A percentile compares a stretch with the other conserved stretches of the same genome.
phyloP scores from a whole-genome alignment of 2,329 filamentous ascomycete species.

The Cladophialophora psammophila region DNA sequence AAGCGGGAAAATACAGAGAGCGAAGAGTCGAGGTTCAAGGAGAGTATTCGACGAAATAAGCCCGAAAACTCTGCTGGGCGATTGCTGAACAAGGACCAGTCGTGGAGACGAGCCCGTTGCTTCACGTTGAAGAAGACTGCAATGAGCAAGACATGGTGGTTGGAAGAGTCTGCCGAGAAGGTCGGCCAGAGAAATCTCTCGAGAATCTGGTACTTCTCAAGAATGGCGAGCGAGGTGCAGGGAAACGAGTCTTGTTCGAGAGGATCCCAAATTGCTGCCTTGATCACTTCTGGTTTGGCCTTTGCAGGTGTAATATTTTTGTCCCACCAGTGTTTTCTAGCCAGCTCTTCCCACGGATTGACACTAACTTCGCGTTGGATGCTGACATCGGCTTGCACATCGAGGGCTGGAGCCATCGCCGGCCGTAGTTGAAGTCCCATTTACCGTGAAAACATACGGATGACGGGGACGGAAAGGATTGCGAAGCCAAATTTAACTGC shows the following conservation, averaged over 20 bases:
- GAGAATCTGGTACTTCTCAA: slow-evolving; percentile 89
- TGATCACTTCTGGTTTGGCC: slow-evolving; percentile 84
- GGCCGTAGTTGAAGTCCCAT: slow-evolving; percentile 49
- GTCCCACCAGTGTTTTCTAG: slow-evolving; percentile 85
- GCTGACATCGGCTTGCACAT: slow-evolving; percentile 46
- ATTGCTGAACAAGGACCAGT: slow-evolving; percentile 82
- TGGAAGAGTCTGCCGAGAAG: slow-evolving; percentile 85
- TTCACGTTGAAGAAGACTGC: slow-evolving; percentile 88
- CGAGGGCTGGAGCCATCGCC: slow-evolving; percentile 65
- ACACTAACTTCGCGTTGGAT: slow-evolving; percentile 35
- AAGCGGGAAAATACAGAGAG: slow-evolving; percentile 73
- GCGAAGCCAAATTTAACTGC: slow-evolving; percentile 12
- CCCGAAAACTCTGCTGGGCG: slow-evolving; percentile 82
- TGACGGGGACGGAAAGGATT: slow-evolving; percentile 1
- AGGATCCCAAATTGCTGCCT: slow-evolving; percentile 86
- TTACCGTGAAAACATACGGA: neutral
- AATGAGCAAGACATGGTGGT: slow-evolving; percentile 88
- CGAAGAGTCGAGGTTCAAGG: slow-evolving; percentile 78
- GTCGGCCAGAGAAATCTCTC: slow-evolving; percentile 97
- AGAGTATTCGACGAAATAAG: slow-evolving; percentile 87
- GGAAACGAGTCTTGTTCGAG: slow-evolving; percentile 82
- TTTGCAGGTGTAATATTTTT: slow-evolving; percentile 62
- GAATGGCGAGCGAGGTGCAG: slow-evolving; percentile 76
- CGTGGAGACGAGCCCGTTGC: slow-evolving; percentile 81
- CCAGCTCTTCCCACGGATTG: slow-evolving; percentile 69